Base-by-base conservation (phyloP, 1,139 yeast species). In the Candida sojae region DNA sequence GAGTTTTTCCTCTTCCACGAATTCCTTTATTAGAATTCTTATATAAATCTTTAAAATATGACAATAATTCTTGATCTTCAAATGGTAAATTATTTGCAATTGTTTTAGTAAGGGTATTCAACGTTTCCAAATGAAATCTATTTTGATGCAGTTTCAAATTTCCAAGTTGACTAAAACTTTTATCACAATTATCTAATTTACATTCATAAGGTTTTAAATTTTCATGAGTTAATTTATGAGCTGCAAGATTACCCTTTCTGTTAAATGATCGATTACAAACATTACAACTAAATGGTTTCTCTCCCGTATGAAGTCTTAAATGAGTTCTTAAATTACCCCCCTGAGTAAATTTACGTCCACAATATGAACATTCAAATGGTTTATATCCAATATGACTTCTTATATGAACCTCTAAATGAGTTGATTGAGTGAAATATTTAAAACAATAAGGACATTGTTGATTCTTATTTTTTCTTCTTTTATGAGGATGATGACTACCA, bases 61-160 rank as follows among this genome's bases (percentile, higher is more conserved):
- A 77, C 59, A 91, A 73, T 60, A 89, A 63, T 39, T 84, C 88
- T 52, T 81, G 75, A 61, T 91, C 97, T 33, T 79, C 79, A 2
- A 70, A 67, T 1, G 92, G 88, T 41, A 81, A 60, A 56, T 66
- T 63, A 30, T 74, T 75, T 0, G 91, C 91, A 53, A 86, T 68
- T 54, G 77, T 81, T 45, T 72, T 76, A 6, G 95, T 88, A 57
- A 90, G 70, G 43, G 73, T 73, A 55, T 81, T 82, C 56, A 92
- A 75, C 0, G 95, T 84, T 13, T 81, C 82, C 53, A 83, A 69
- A 67, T 92, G 98, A 63, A 91, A 90, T 58, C 92, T 77, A 67
- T 91, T 92, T 63, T 92, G 98, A 66, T 92, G 98, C 0, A 96
- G 88, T 67, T 92, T 92, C 71, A 92, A 77, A 63, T 92, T 92